Evolutionary conservation across 352 stramenopile species (phyloP).

Genomic region (Chrysophaeum taylorii): DNA sequence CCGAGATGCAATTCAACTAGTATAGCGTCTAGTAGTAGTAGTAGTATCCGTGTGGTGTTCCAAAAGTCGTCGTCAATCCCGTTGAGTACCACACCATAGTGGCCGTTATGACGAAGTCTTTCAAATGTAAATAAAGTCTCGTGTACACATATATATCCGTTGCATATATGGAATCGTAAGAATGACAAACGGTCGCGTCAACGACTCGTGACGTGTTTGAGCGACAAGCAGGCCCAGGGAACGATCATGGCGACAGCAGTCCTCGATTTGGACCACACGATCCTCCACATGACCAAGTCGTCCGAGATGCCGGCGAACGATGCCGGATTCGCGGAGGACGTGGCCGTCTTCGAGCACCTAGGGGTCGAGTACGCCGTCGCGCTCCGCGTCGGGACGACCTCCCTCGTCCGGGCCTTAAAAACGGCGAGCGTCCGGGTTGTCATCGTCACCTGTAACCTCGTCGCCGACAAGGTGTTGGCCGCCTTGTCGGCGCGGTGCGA

Average conservation of each 20-base stretch:
- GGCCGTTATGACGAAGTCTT: too few species aligned
- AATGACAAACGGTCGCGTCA: too few species aligned
- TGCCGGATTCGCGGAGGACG: neutral
- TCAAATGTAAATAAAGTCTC: too few species aligned
- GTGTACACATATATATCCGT: too few species aligned
- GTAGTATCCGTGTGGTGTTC: too few species aligned
- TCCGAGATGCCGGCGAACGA: neutral
- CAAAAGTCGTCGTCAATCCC: too few species aligned
- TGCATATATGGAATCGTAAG: too few species aligned
- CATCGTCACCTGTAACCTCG: slow-evolving; percentile 7
- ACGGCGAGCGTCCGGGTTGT: neutral
- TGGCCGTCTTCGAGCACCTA: neutral
- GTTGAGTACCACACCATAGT: too few species aligned
- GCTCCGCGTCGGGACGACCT: neutral
- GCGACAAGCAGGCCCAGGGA: too few species aligned
- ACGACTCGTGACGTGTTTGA: too few species aligned
- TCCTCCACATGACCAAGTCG: neutral
- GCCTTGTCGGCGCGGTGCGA: neutral
- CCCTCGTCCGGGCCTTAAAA: neutral
- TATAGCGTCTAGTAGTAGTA: neutral
- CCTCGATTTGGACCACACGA: slow-evolving; percentile 15
- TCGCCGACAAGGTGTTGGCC: neutral
- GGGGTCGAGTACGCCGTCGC: neutral
- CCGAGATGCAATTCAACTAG: slow-evolving; percentile 52
- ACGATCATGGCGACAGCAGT: too few species aligned